Evolutionary conservation across 2,329 filamentous ascomycete genomes (phyloP), one percentile per base, ranked within the genome.

Genomic region (Chrysosphaeria jannelii): DNA sequence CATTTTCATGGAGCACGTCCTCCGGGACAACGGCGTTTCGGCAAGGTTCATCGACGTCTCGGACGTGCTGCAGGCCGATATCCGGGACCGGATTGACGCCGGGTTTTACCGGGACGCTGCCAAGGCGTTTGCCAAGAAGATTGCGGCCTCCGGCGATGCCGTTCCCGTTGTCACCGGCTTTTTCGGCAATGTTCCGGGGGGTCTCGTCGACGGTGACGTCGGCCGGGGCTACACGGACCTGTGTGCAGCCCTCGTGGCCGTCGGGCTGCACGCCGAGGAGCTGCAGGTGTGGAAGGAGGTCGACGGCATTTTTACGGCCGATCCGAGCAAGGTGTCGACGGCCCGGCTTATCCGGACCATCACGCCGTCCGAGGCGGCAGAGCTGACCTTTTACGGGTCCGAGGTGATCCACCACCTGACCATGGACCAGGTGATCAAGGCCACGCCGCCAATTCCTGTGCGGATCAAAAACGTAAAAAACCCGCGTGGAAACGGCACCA

Each of bases 221-320:
- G 85, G 85, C 11, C 69, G 85, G 35, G 85, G 85, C 14, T 97
- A 97, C 45, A 93, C 85, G 7, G 85, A 97, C 44, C 58, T 97
- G 22, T 93, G 85, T 41, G 81, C 85, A 8, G 79, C 85, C 5
- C 53, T 97, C 10, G 68, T 79, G 24, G 78, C 85, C 2, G 81
- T 97, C 7, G 81, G 78, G 4, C 50, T 88, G n/a, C 53, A 62
- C 35, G 85, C 85, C 1, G 51, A 68, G 25, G 85, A 97, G 43
- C 56, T 97, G 24, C 85, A 97, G 44, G 72, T 97, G 31, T 93
- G 85, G 85, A 97, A 97, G 49, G 85, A 97, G 42, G 85, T 97
- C 5, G 85, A 97, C 25, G 42, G 42, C 27, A 45, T 45, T 30
- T 45, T 44, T 32, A 52, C 53, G 5, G 54, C 55, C 13, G 75